Base-by-base conservation (phyloP, 306 rosid genomes). In the Dryas drummondii region DNA sequence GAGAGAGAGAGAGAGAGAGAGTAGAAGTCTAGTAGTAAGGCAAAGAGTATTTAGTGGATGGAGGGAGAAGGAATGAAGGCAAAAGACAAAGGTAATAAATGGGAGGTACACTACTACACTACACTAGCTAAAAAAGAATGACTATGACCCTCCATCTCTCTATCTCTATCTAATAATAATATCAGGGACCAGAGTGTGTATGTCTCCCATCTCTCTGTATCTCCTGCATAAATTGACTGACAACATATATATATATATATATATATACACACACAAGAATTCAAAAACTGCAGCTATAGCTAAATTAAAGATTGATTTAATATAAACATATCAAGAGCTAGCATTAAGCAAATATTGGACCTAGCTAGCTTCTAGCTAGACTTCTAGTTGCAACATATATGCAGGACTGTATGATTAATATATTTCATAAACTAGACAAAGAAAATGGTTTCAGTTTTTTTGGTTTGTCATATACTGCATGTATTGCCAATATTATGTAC, bases 81-180 rank as follows among this genome's bases (percentile, higher is more conserved):
- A 90, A 91, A 88, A 91, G 93, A 94, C 96, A 94, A 86, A 87
- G 96, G 80, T 86, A 84, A 91, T 90, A 90, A 94, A 94, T 87
- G 94, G 82, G 84, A 88, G 91, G 86, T 82, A 90, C 91, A 89
- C 91, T 91, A n/a, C 22, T 22, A 22, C 49, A 65, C 53, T 32
- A 65, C 70, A 40, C 26, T 4, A 32, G 37, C 37, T n/a, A 76
- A 68, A 82, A 89, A 91, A 92, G 89, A 89, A 85, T 84, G 93
- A 90, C 93, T 86, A 77, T 86, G 97, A 88, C 92, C 85, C 81
- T 90, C 87, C 90, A 83, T 87, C 37, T 32, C 37, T 32, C 37
- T 32, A 0, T 32, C 37, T 32, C 37, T 32, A 32, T 32, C 91
- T 81, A 90, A 88, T 87, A 82, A 94, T 94, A 87, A 77, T 89